Evolutionary conservation across 306 rosid genomes (phyloP), one percentile per base, ranked within the genome.

Genomic region (Canavalia ensiformis): DNA sequence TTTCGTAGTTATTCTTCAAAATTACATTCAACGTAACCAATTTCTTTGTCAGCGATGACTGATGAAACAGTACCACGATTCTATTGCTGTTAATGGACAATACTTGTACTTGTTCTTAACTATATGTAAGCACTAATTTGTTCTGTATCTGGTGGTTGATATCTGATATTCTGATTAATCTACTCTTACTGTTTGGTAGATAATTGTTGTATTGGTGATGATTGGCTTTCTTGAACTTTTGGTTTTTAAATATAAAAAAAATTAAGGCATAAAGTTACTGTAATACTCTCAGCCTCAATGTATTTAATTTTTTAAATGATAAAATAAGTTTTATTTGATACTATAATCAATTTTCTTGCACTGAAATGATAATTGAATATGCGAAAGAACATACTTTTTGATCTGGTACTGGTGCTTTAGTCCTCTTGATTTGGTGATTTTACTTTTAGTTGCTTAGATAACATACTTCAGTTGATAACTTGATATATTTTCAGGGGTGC

Each of bases 251-350:
- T 70, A 58, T 58, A 67, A 65, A 75, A 18, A 18, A 65, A 83
- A 68, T 77, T 52, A 76, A 57, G 77, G 79, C 83, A 57, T 85
- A 74, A 80, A 30, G 69, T 67, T 81, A 68, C 87, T 83, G 85
- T 18, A 18, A 18, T 18, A 18, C 25, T 18, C 25, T 81, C 83
- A 62, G 69, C 62, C 56, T 76, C 73, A 47, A 47, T 83, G 88
- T 80, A 68, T 83, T 82, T 69, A 87, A 85, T 83, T 62, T 12
- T 52, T 70, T 42, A 44, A 78, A 57, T 82, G 82, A 68, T 52
- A 41, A 79, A 90, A 90, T 90, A 87, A 88, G 74, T 44, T 72
- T 37, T 47, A 46, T 84, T 70, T 84, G 79, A 85, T 69, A 44
- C 51, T 49, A 34, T 54, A 25, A 64, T 83, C 30, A 67, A 62